Base-by-base conservation (phyloP, 2,329 filamentous ascomycete species). In the Graphium sp. region DNA sequence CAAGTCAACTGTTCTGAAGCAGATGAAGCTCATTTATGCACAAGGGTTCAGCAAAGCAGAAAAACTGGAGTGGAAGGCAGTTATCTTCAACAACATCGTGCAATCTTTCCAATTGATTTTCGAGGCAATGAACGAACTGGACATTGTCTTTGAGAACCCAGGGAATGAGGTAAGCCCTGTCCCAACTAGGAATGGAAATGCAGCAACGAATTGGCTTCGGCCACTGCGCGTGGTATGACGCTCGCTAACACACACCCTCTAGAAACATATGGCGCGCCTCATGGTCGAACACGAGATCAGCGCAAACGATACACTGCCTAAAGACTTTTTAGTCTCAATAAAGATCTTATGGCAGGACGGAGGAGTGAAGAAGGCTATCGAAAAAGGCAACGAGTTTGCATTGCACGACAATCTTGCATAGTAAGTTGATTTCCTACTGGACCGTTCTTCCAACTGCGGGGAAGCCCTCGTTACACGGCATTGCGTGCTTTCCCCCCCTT, bases 1-100 rank as follows among this genome's bases (percentile, higher is more conserved):
- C 38, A 95, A 95, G 56, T 94, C 87, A 7, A 95, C 87, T 3
- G 85, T 95, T 34, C 70, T 95, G 39, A 95, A 95, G 60, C 87
- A 95, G 62, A 95, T 98, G 89, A 87, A 87, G 52, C 74, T 98
- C 53, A 94, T 98, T 42, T 89, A 95, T 51, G 74, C 83, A 10
- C 75, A 84, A 51, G 87, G 89, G 28, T 95, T 95, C 58, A 82
- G 74, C 45, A 79, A 81, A 44, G 74, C 71, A 38, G 89, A 95
- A 52, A 81, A 84, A 51, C 73, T 91, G 39, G 83, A 94, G 61
- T 92, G 83, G 67, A 84, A 89, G 42, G 80, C 84, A 11, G 85
- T 94, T 44, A 85, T 95, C 40, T 95, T 94, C 55, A 85, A 77
- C 53, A 98, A 98, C 52, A 67, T 95, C 39, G 63, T 94, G 29